Evolutionary conservation across 164 flowering plant genomes (phyloP).

Genomic region (Tetrastigma voinierianum): DNA sequence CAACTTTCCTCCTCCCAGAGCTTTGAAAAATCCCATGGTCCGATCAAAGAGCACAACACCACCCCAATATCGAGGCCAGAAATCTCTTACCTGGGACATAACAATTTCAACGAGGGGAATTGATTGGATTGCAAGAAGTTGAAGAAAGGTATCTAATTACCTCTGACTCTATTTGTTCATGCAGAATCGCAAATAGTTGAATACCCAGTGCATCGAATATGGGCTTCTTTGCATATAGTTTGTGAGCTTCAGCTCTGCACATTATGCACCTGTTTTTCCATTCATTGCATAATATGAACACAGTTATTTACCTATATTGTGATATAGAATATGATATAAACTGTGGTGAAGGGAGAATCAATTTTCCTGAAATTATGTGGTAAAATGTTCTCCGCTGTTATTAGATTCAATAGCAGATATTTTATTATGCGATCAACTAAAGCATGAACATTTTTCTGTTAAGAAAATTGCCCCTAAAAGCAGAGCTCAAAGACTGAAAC

Average conservation of each 20-base stretch:
- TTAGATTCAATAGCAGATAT: neutral
- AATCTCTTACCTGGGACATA: constrained; percentile 54
- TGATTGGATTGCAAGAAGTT: neutral
- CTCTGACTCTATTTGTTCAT: constrained; percentile 73
- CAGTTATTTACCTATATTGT: too few relatives aligned
- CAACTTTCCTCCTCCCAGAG: constrained; percentile 76
- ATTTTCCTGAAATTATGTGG: neutral
- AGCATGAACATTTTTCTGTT: too few relatives aligned
- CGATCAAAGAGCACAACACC: constrained; percentile 55
- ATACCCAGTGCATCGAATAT: constrained; percentile 73
- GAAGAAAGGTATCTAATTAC: constrained; percentile 22
- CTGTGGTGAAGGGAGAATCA: too few relatives aligned
- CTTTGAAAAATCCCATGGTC: constrained; percentile 60
- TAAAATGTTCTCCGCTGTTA: neutral
- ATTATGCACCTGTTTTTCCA: constrained; percentile 69
- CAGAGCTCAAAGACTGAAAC: too few relatives aligned
- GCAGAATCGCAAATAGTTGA: constrained; percentile 66
- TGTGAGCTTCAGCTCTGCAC: constrained; percentile 90
- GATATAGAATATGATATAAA: too few relatives aligned
- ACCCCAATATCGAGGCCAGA: constrained; percentile 91
- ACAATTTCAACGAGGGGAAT: neutral
- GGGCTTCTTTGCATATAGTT: constrained; percentile 68
- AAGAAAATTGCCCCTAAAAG: too few relatives aligned
- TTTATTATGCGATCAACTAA: too few relatives aligned
- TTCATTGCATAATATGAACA: too few relatives aligned